A percentile compares a stretch with the other conserved stretches of the same genome.
phyloP scores from a whole-genome alignment of 306 rosid species.

The Lablab purpureus region DNA sequence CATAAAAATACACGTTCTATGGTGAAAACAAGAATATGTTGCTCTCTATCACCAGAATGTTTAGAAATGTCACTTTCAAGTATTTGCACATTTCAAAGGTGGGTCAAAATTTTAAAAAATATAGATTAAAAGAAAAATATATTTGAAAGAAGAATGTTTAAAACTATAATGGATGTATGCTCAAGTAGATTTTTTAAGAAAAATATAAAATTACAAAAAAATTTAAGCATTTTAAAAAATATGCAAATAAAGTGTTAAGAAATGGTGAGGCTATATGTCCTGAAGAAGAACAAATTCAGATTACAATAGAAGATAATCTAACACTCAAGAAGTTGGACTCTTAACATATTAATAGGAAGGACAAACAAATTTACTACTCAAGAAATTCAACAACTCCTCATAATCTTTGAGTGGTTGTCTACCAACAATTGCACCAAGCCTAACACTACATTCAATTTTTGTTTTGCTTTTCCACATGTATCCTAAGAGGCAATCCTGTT shows the following conservation, averaged over 20 bases:
- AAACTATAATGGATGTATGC: background rate
- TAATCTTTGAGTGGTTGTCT: background rate
- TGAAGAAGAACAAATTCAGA: background rate
- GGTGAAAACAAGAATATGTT: slow-evolving; percentile 18
- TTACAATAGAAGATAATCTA: background rate
- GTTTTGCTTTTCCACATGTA: no score
- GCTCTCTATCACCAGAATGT: slow-evolving; percentile 20
- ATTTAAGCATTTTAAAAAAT: background rate
- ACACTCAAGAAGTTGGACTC: background rate
- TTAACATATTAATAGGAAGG: background rate
- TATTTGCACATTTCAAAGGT: background rate
- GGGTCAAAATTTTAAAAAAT: background rate
- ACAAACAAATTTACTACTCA: background rate
- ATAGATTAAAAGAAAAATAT: background rate
- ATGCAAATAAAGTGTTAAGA: background rate
- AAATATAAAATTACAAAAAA: background rate
- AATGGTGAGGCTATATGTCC: background rate
- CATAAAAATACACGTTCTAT: background rate
- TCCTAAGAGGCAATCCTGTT: no score
- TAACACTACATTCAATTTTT: background rate
- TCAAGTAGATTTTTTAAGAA: background rate
- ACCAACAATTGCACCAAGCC: background rate
- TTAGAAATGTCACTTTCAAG: background rate
- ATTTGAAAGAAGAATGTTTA: background rate
- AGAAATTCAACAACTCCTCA: slow-evolving; percentile 7